Percentiles rank a stretch among this genome's conserved stretches.
phyloP scores from a whole-genome alignment of 2,329 filamentous ascomycete species.

The Cytospora leucostoma region DNA sequence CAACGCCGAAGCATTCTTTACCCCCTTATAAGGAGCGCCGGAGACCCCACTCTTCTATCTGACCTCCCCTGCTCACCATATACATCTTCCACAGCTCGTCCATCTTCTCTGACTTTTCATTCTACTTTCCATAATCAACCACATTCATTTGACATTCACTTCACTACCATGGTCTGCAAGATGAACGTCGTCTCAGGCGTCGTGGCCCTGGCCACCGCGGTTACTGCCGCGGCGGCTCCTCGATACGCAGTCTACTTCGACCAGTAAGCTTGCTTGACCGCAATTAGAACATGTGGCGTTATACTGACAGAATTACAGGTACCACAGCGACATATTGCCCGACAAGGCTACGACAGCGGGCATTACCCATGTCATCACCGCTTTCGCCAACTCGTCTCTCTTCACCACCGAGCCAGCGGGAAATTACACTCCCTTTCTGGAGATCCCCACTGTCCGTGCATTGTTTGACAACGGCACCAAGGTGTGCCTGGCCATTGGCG shows the following conservation, averaged over 20 bases:
- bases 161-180: constrained; percentile 22
- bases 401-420: constrained; percentile 49
- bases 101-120: background rate
- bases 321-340: constrained; percentile 19
- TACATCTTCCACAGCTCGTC: background rate
- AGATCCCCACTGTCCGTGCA: constrained; percentile 51
- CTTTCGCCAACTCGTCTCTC: constrained; percentile 52
- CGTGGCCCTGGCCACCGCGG: constrained; percentile 8
- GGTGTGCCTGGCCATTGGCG: constrained; percentile 65
- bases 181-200: constrained; percentile 13
- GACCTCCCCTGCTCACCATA: background rate
- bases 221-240: constrained; percentile 6
- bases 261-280: constrained; percentile 12
- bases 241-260: constrained; percentile 26
- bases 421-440: constrained; percentile 55
- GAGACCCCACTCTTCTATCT: too few species aligned
- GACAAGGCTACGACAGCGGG: constrained; percentile 39
- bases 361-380: constrained; percentile 57
- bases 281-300: background rate
- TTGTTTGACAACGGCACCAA: constrained; percentile 57
- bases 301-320: constrained; percentile 14
- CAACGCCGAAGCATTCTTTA: background rate
- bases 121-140: background rate
- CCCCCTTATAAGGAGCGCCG: too few species aligned
- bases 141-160: background rate